phyloP scores from a whole-genome alignment of 1,284 basidiomycete genomes.

The Trichosporon sp. region DNA sequence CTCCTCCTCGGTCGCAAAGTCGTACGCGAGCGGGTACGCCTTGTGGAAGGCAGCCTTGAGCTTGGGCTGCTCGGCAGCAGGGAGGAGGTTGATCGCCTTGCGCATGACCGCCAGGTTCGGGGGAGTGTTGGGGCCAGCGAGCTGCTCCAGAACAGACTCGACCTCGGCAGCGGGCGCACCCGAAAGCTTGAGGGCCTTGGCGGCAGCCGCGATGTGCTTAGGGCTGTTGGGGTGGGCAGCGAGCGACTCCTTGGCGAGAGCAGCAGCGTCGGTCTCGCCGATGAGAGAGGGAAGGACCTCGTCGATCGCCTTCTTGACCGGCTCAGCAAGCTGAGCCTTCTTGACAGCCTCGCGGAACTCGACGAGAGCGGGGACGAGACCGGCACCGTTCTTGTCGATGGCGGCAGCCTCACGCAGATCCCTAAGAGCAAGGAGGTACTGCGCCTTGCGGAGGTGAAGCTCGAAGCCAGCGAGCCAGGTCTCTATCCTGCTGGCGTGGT shows the following conservation, averaged over 20 bases:
- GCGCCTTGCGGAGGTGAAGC: slow-evolving; percentile 75
- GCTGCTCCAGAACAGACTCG: slow-evolving; percentile 63
- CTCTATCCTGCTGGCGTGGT: slow-evolving; percentile 64
- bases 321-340: slow-evolving; percentile 42
- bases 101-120: slow-evolving; percentile 67
- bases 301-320: slow-evolving; percentile 50
- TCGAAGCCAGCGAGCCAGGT: slow-evolving; percentile 79
- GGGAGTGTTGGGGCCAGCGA: slow-evolving; percentile 65
- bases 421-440: slow-evolving; percentile 74
- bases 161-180: slow-evolving; percentile 60
- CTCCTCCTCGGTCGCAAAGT: slow-evolving; percentile 50
- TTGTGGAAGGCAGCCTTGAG: slow-evolving; percentile 35
- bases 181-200: slow-evolving; percentile 61
- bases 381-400: slow-evolving; percentile 66
- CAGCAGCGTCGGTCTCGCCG: slow-evolving; percentile 60
- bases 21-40: slow-evolving; percentile 54
- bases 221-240: slow-evolving; percentile 64
- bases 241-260: slow-evolving; percentile 69
- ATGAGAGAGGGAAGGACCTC: slow-evolving; percentile 61
- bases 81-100: slow-evolving; percentile 61
- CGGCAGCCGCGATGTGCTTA: slow-evolving; percentile 65
- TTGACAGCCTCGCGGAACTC: slow-evolving; percentile 64
- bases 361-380: slow-evolving; percentile 71
- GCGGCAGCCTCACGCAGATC: slow-evolving; percentile 68
- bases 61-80: slow-evolving; percentile 64